Conservation (phyloP, 805 yeast genomes). For the Ogataea parapolymorpha region DNA sequence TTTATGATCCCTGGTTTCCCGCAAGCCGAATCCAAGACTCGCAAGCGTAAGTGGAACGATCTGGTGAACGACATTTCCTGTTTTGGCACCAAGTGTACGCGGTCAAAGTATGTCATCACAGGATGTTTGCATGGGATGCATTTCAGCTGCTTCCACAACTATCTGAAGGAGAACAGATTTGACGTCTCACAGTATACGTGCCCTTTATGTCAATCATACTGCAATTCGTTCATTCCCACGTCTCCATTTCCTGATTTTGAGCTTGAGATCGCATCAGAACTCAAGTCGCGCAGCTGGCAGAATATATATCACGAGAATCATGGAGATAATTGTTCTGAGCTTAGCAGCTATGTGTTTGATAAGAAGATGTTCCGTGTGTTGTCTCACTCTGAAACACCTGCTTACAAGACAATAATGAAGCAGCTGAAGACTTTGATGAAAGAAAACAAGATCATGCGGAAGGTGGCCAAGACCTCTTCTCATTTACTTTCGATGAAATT, state of each 20-base stretch:
- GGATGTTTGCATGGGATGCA: constrained; percentile 58
- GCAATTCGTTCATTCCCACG: constrained; percentile 45
- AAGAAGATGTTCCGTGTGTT: constrained; percentile 26
- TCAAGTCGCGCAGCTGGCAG: constrained; percentile 18
- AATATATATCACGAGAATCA: constrained; percentile 26
- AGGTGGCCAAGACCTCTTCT: constrained; percentile 13
- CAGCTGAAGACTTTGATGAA: constrained; percentile 22
- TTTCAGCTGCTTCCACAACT: constrained; percentile 38
- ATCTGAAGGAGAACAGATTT: constrained; percentile 24
- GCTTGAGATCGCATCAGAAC: constrained; percentile 20
- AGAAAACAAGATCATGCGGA: constrained; percentile 16
- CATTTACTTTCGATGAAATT: constrained; percentile 13
- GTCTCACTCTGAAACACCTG: constrained; percentile 18
- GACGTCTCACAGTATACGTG: constrained; percentile 35
- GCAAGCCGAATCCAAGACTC: constrained; percentile 4
- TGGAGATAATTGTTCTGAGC: constrained; percentile 29
- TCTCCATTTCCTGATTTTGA: constrained; percentile 30
- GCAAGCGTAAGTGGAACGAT: constrained; percentile 19
- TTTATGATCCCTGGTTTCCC: constrained; percentile 24
- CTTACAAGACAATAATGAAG: constrained; percentile 18
- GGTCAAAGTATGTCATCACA: constrained; percentile 33
- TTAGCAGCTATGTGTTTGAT: constrained; percentile 30
- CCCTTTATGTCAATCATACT: constrained; percentile 48
- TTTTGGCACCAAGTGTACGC: constrained; percentile 28
- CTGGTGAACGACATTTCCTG: constrained; percentile 27